Evolutionary conservation across 2,329 filamentous ascomycete genomes (phyloP).

Genomic region (Penicillium sp.): DNA sequence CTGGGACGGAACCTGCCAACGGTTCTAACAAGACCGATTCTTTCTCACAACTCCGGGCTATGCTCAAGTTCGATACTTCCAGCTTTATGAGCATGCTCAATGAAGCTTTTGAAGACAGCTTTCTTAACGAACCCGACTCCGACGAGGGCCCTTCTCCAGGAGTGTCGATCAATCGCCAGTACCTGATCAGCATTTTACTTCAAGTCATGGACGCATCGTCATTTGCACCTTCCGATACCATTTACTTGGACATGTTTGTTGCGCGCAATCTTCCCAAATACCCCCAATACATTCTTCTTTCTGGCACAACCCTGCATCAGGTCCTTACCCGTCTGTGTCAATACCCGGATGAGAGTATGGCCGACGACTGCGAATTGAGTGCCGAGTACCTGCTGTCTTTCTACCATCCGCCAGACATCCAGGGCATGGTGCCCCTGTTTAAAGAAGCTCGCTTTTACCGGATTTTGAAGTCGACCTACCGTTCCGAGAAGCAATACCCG

Average conservation of each 20-base stretch:
- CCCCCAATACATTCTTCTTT: slow-evolving; percentile 88
- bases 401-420: slow-evolving; percentile 83
- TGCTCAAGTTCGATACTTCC: slow-evolving; percentile 83
- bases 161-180: slow-evolving; percentile 81
- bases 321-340: slow-evolving; percentile 80
- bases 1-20: slow-evolving; percentile 12
- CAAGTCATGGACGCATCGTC: slow-evolving; percentile 76
- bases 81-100: slow-evolving; percentile 95
- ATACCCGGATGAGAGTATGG: slow-evolving; percentile 75
- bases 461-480: slow-evolving; percentile 86
- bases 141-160: slow-evolving; percentile 56
- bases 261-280: slow-evolving; percentile 95
- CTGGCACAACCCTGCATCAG: slow-evolving; percentile 78
- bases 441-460: slow-evolving; percentile 80
- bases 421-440: slow-evolving; percentile 72
- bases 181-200: slow-evolving; percentile 83
- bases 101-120: slow-evolving; percentile 93
- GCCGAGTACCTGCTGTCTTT: slow-evolving; percentile 91
- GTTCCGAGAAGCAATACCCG: slow-evolving; percentile 72
- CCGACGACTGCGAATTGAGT: slow-evolving; percentile 94
- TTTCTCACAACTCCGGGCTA: slow-evolving; percentile 79
- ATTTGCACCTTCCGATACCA: slow-evolving; percentile 76
- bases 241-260: slow-evolving; percentile 98
- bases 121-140: slow-evolving; percentile 75
- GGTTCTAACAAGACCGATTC: slow-evolving; percentile 62